phyloP scores from a whole-genome alignment of 2,329 filamentous ascomycete species.

The Lasiodiplodia hormozganensis region DNA sequence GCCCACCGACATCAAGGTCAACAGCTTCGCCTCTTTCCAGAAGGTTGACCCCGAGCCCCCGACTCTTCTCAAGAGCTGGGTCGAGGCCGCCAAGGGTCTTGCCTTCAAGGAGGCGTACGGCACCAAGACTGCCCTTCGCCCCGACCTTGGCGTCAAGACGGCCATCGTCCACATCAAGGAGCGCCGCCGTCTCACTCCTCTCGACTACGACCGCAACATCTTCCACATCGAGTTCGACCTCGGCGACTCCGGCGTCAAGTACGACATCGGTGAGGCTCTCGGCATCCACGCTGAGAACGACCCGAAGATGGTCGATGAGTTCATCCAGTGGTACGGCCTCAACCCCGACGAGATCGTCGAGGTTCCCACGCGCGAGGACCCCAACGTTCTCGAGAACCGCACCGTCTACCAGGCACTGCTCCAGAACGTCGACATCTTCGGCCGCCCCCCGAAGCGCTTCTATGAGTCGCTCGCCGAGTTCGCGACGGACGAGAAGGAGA shows the following conservation, averaged over 20 bases:
- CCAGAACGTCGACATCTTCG: constrained; percentile 96
- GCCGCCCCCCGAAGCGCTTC: constrained; percentile 95
- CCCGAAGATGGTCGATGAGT: constrained; percentile 75
- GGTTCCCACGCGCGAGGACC: constrained; percentile 83
- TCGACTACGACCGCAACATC: constrained; percentile 94
- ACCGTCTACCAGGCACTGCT: constrained; percentile 91
- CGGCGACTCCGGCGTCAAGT: constrained; percentile 86
- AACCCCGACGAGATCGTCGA: constrained; percentile 86
- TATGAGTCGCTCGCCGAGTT: constrained; percentile 92
- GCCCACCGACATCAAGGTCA: constrained; percentile 72
- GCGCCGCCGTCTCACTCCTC: constrained; percentile 89
- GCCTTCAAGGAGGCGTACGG: constrained; percentile 94
- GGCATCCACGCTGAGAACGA: constrained; percentile 97
- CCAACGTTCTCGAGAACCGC: constrained; percentile 77
- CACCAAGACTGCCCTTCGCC: constrained; percentile 75
- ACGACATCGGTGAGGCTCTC: constrained; percentile 96
- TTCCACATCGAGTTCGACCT: constrained; percentile 99
- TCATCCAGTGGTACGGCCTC: constrained; percentile 90
- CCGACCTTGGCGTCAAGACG: constrained; percentile 86
- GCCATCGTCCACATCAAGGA: constrained; percentile 90
- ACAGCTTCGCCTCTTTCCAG: constrained; percentile 82
- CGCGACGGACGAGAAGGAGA: constrained; percentile 81
- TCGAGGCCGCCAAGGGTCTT: constrained; percentile 83
- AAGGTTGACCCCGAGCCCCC: constrained; percentile 75
- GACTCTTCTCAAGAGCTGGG: constrained; percentile 75